Percentiles rank a stretch among this genome's conserved stretches.
These are phyloP conservation scores for Lactifluus subvellereus DNA, from an alignment of 768 basidiomycete genomes.

Conservation along the genomic window DNA sequence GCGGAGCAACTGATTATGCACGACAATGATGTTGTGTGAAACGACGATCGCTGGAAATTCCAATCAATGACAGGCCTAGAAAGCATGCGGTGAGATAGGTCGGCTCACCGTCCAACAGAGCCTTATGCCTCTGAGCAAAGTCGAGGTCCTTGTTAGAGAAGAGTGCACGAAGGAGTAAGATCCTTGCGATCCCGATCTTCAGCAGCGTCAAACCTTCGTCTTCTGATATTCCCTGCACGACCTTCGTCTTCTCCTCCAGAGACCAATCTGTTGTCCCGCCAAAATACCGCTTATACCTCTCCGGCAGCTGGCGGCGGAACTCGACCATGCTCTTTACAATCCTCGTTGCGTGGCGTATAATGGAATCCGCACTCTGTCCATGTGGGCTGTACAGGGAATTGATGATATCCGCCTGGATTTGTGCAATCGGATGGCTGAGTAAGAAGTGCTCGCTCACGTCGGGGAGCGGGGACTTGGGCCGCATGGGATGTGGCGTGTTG, in stretches of 20 bases:
- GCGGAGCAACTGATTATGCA: conserved; percentile 76
- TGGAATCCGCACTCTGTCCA: conserved; percentile 58
- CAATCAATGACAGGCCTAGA: conserved; percentile 1
- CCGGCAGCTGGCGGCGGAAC: conserved; percentile 63
- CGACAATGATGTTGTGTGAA: conserved; percentile 80
- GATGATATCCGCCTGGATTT: conserved; percentile 86
- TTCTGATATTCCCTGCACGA: conserved; percentile 70
- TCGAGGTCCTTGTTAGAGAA: conserved; percentile 72
- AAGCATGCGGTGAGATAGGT: background rate
- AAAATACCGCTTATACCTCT: conserved; percentile 69
- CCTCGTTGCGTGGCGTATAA: conserved; percentile 71
- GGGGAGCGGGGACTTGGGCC: conserved; percentile 36
- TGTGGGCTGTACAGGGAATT: conserved; percentile 78
- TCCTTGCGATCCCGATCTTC: conserved; percentile 77
- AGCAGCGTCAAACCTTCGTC: conserved; percentile 78
- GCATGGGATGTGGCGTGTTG: conserved; percentile 68
- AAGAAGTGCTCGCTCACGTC: conserved; percentile 79
- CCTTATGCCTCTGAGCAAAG: conserved; percentile 59
- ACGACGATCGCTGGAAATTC: conserved; percentile 62
- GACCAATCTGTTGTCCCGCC: conserved; percentile 73
- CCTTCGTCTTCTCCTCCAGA: conserved; percentile 53
- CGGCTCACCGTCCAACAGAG: conserved; percentile 67
- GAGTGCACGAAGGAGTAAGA: conserved; percentile 69
- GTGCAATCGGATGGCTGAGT: conserved; percentile 65
- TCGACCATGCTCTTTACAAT: conserved; percentile 74